Evolutionary conservation across 768 basidiomycete genomes (phyloP).

Genomic region (Pholiota conissans): DNA sequence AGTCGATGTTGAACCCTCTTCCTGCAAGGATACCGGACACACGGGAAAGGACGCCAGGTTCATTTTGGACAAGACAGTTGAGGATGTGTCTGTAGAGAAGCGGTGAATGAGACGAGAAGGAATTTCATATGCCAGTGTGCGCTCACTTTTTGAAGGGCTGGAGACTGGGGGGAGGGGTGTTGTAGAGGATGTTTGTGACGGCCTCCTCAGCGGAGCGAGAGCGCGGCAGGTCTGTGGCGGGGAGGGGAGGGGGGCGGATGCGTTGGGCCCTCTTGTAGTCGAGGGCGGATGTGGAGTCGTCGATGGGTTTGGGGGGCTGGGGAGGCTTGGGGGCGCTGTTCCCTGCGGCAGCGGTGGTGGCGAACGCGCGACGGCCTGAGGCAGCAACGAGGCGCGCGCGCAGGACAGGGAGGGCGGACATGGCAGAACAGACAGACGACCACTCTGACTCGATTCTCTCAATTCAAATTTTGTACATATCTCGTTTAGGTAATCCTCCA

Average conservation of each 20-base stretch:
- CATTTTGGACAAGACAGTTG: constrained; percentile 98
- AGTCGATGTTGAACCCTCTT: constrained; percentile 98
- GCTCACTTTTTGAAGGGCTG: constrained; percentile 92
- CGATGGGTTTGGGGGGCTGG: constrained; percentile 76
- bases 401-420: constrained; percentile 30
- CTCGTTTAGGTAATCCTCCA: constrained; percentile 11
- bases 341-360: constrained; percentile 29
- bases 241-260: constrained; percentile 79
- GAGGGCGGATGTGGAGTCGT: constrained; percentile 92
- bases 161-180: constrained; percentile 87
- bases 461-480: constrained; percentile 8
- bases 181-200: constrained; percentile 96
- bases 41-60: constrained; percentile 98
- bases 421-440: constrained; percentile 10
- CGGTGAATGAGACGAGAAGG: not conserved
- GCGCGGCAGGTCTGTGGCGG: constrained; percentile 82
- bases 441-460: constrained; percentile 14
- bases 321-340: constrained; percentile 42
- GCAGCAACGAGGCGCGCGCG: constrained; percentile 27
- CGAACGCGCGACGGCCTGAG: constrained; percentile 32
- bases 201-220: constrained; percentile 90
- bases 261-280: constrained; percentile 84
- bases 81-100: constrained; percentile 72
- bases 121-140: not conserved
- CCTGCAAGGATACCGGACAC: constrained; percentile 97